These are phyloP conservation scores for Dothideomycetes sp. DNA, from an alignment of 2,329 filamentous ascomycete genomes.

Conservation along the genomic window DNA sequence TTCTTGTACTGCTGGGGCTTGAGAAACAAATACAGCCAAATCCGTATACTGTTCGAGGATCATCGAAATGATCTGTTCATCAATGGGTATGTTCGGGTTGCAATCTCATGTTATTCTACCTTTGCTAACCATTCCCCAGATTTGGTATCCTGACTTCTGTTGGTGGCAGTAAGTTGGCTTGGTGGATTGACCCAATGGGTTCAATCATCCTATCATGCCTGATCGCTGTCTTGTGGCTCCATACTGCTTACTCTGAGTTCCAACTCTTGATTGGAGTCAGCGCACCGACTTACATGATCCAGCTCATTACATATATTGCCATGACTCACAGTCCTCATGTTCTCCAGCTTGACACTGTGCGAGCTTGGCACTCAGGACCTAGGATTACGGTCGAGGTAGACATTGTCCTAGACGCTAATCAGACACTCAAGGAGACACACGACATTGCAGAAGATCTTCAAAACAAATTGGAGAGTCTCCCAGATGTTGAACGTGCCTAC, in stretches of 20 bases:
- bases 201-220: constrained; percentile 74
- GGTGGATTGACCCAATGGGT: constrained; percentile 94
- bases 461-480: constrained; percentile 84
- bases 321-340: constrained; percentile 82
- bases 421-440: constrained; percentile 69
- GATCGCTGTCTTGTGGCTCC: constrained; percentile 72
- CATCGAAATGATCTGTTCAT: constrained; percentile 96
- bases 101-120: background rate
- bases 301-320: constrained; percentile 89
- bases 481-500: constrained; percentile 86
- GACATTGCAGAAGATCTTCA: constrained; percentile 92
- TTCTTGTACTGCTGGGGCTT: constrained; percentile 91
- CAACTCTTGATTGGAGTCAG: constrained; percentile 82
- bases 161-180: constrained; percentile 74
- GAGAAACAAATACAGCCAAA: constrained; percentile 82
- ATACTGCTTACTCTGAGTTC: constrained; percentile 82
- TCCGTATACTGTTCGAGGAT: constrained; percentile 90
- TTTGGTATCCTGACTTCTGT: constrained; percentile 76
- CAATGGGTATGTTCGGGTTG: constrained; percentile 53
- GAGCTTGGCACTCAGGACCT: constrained; percentile 83
- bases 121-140: constrained; percentile 16
- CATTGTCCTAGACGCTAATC: constrained; percentile 76
- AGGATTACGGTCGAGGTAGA: constrained; percentile 92
- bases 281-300: constrained; percentile 74
- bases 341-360: constrained; percentile 83